Evolutionary conservation across 75 land plant species (phyloP), one percentile per base, ranked within the genome.

Genomic region (Ceratopteris richardii): DNA sequence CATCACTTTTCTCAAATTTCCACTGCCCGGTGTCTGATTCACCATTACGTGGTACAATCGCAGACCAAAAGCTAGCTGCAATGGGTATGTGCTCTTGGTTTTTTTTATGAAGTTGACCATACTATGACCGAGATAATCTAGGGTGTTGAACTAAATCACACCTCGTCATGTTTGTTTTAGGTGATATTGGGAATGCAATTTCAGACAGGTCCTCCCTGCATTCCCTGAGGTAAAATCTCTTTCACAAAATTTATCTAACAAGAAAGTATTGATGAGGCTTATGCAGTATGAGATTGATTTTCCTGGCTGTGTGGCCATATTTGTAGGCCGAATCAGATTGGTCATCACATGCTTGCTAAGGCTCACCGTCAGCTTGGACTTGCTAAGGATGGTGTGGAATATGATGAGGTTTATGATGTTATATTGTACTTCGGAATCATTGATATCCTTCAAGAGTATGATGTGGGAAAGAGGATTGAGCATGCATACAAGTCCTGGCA

Each of bases 361-460:
- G 9, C 42, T 14, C 14, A 14, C 14, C 42, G 14, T 10, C 9
- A 14, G 13, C 13, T 10, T 40, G 9, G 42, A 9, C 9, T 9
- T 10, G 9, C 13, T 14, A 40, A 40, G 9, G 13, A 40, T 0
- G 70, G 72, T 27, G 79, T 76, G 31, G 74, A 75, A 26, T 71
- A 65, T 1, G 80, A 77, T 16, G 74, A 77, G 54, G 66, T 29
- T 40, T 73, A 70, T 40, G 80, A 77, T 12, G 84, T 81, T 3
- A 56, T 81, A 23, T 52, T 81, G 66, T 81, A 73, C 59, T 77
- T 78, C 46, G 81, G 81, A 0, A 68, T 78, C 44, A 70, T 75
- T 12, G 82, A 75, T 67, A 79, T 79, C 30, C 72, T 82, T 42
- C 85, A 82, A n/a, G n/a, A n/a, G n/a, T n/a, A n/a, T n/a, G n/a